A percentile compares a stretch with the other conserved stretches of the same genome.
phyloP scores from a whole-genome alignment of 2,329 filamentous ascomycete genomes.

The Ilyonectria robusta region DNA sequence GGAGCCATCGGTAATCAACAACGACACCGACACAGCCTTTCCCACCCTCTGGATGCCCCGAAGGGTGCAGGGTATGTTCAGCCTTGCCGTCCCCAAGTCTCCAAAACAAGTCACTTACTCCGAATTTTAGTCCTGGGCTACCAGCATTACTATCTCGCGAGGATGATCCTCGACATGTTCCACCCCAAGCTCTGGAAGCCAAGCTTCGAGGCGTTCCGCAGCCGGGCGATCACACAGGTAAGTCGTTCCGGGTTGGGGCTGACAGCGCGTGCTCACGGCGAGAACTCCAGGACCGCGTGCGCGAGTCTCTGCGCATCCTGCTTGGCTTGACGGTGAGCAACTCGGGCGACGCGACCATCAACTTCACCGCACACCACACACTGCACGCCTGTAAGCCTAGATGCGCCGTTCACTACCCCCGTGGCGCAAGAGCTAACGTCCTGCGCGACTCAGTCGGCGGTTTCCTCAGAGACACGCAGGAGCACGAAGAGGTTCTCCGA shows the following conservation, averaged over 20 bases:
- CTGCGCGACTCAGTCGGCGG: slow-evolving; percentile 29
- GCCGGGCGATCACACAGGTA: slow-evolving; percentile 39
- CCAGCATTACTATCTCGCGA: slow-evolving; percentile 57
- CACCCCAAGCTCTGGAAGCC: slow-evolving; percentile 51
- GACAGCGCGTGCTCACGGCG: not conserved
- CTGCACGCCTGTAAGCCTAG: slow-evolving; percentile 44
- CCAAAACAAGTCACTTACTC: slow-evolving; percentile 26
- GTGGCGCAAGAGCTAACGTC: slow-evolving; percentile 1
- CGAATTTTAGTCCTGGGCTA: slow-evolving; percentile 51
- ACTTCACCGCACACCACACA: slow-evolving; percentile 47
- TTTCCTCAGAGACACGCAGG: slow-evolving; percentile 29
- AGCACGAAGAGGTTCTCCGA: slow-evolving; percentile 30
- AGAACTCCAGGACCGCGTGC: slow-evolving; percentile 36
- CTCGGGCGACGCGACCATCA: slow-evolving; percentile 39
- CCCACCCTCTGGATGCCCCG: slow-evolving; percentile 37
- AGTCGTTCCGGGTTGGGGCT: not conserved
- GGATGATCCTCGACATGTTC: slow-evolving; percentile 57
- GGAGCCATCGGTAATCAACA: slow-evolving; percentile 21
- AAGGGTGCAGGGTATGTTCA: slow-evolving; percentile 29
- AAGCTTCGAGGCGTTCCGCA: slow-evolving; percentile 41
- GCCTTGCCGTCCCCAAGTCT: not conserved
- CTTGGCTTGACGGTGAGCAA: slow-evolving; percentile 48
- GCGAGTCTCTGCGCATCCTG: slow-evolving; percentile 42
- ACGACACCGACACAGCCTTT: slow-evolving; percentile 23
- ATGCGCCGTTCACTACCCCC: not conserved